Evolutionary conservation across 208 protist genomes (phyloP).

Genomic region (Dictyostelium gargantuum): DNA sequence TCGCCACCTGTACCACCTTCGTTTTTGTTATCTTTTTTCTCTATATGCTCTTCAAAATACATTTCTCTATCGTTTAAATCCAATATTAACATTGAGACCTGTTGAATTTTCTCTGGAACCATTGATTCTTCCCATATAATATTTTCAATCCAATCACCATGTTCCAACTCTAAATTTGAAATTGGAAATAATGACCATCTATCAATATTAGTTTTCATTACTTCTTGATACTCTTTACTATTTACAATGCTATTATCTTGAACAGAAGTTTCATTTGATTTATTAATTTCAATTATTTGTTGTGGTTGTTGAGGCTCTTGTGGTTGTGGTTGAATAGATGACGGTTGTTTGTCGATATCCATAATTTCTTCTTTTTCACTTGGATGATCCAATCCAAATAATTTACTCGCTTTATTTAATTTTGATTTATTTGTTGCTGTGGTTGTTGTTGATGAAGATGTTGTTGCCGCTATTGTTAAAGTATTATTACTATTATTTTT

Average conservation of each 20-base stretch:
- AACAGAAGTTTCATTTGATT: background rate
- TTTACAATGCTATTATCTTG: background rate
- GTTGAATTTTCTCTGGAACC: background rate
- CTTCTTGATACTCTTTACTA: background rate
- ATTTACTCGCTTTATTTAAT: background rate
- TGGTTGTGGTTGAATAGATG: background rate
- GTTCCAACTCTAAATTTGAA: slow-evolving; percentile 19
- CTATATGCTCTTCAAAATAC: slow-evolving; percentile 40
- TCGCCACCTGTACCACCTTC: background rate
- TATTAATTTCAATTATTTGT: background rate
- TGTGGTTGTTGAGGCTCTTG: background rate
- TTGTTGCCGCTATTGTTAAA: background rate
- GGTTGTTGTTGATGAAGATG: background rate
- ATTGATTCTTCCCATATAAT: slow-evolving; percentile 54
- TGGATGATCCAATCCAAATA: background rate
- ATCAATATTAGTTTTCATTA: background rate
- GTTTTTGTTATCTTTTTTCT: background rate
- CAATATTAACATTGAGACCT: slow-evolving; percentile 13
- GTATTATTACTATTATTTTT: too few species aligned
- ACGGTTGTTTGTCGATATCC: background rate
- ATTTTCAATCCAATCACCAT: slow-evolving; percentile 28
- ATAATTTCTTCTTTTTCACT: background rate
- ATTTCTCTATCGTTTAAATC: slow-evolving; percentile 64
- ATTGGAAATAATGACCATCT: slow-evolving; percentile 48
- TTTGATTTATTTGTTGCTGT: background rate